Evolutionary conservation across 176 grass and related monocot species (phyloP).

Genomic region (Eleusine indica): DNA sequence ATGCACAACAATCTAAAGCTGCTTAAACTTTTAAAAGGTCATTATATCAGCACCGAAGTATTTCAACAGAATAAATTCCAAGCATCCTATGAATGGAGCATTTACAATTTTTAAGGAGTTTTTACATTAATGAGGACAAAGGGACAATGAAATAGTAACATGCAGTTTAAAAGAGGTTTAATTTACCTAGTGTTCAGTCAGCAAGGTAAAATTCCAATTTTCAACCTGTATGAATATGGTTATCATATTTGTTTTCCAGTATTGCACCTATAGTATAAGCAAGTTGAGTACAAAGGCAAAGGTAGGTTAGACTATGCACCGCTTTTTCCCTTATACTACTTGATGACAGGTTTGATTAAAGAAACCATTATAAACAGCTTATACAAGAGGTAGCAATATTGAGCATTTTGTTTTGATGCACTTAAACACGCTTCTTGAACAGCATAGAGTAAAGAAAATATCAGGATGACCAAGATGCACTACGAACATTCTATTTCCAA

Average conservation of each 20-base stretch:
- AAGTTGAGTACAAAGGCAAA: slow-evolving; percentile 10
- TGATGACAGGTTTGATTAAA: not conserved
- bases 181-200: not conserved
- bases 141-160: slow-evolving; percentile 3
- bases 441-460: not conserved
- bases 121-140: not conserved
- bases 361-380: slow-evolving; percentile 1
- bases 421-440: not conserved
- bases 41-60: not conserved
- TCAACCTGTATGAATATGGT: not conserved
- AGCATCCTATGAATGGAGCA: not conserved
- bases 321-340: slow-evolving; percentile 11
- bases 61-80: not conserved
- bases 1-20: not conserved
- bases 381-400: slow-evolving; percentile 17
- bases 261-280: slow-evolving; percentile 12
- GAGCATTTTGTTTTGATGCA: slow-evolving; percentile 21
- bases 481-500: slow-evolving; percentile 6
- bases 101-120: not conserved
- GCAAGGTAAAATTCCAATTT: slow-evolving; percentile 12
- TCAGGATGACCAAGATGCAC: not conserved
- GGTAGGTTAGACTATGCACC: not conserved
- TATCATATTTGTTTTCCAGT: slow-evolving; percentile 16
- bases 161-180: slow-evolving; percentile 12
- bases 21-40: slow-evolving; percentile 6